Base-by-base conservation (phyloP, 768 basidiomycete species). In the Pseudohyphozyma bogoriensis region DNA sequence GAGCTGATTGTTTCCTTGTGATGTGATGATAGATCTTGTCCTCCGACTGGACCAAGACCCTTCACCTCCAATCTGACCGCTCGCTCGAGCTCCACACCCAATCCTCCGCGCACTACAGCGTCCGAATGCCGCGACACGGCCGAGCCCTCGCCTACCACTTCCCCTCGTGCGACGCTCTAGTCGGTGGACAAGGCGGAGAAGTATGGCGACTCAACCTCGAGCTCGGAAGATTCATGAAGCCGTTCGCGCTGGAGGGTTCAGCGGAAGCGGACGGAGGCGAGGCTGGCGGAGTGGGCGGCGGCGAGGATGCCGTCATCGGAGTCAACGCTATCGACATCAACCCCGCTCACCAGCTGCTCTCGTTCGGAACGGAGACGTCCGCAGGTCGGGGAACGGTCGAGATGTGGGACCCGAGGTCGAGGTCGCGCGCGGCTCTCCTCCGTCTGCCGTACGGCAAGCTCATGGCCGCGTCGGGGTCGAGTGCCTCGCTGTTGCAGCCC, bases 41-140 rank as follows among this genome's bases (percentile, higher is more conserved):
- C 1, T 87, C 92, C 70, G 93, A 97, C 78, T 97, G 93, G 93
- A 97, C 93, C 10, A 97, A 97, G 73, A 85, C 88, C n/a, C 79
- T 96, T 63, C 91, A 95, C 73, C 80, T 99, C 3, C 95, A 97
- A 79, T 85, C 85, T 52, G 91, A 96, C 77, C 84, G 95, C n/a
- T 87, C 88, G 7, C 74, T 99, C 57, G 89, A 91, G 70, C 78
- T 99, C 8, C 95, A 99, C 72, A 93, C 89, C 0, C 95, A 97
- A 73, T 82, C 87, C 49, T 89, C 90, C 0, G 82, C 91, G 61
- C 88, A 96, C 73, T 89, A 95, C 72, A 83, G 86, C 40, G 89
- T 91, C 9, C 82, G 95, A 66, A 86, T 97, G 80, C 95, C 95
- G 2, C 85, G 84, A 46, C 92, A 92, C 71, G 95, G 95, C 22